phyloP scores from a whole-genome alignment of 2,329 filamentous ascomycete genomes.

The Trichoderma koningii region DNA sequence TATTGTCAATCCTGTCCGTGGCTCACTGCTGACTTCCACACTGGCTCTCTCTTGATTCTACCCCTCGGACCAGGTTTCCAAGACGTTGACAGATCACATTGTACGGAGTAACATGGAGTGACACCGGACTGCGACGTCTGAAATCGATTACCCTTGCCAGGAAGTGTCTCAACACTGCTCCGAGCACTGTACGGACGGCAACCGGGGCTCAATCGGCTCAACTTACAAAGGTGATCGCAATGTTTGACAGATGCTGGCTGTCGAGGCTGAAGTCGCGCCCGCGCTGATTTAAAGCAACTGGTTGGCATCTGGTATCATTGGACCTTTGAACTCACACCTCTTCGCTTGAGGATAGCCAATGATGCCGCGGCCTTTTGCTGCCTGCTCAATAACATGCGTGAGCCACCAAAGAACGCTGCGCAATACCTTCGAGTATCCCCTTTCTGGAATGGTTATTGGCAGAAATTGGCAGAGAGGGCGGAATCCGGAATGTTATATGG shows the following conservation, averaged over 20 bases:
- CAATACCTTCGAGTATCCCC: too few species aligned
- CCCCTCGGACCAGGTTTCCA: background rate
- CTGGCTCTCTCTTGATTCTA: background rate
- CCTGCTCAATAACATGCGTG: too few species aligned
- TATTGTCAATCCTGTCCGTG: background rate
- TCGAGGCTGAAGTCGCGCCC: background rate
- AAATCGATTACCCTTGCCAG: slow-evolving; percentile 16
- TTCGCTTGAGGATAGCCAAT: background rate
- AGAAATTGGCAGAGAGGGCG: background rate
- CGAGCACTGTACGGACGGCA: slow-evolving; percentile 10
- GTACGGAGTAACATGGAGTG: background rate
- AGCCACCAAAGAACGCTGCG: too few species aligned
- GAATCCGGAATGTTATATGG: too few species aligned
- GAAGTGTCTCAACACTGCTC: slow-evolving; percentile 16
- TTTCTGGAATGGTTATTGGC: background rate
- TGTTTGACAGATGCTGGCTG: background rate
- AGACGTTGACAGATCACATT: slow-evolving; percentile 13
- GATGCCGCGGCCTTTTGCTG: too few species aligned
- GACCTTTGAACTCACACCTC: background rate
- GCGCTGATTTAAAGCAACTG: too few species aligned
- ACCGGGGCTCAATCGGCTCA: background rate
- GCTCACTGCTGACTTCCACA: background rate
- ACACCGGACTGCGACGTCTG: slow-evolving; percentile 12
- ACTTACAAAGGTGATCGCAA: background rate
- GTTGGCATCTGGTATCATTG: background rate